Evolutionary conservation across 192 early-diverging fungal genomes (phyloP).

Genomic region (Umbelopsis sp.): DNA sequence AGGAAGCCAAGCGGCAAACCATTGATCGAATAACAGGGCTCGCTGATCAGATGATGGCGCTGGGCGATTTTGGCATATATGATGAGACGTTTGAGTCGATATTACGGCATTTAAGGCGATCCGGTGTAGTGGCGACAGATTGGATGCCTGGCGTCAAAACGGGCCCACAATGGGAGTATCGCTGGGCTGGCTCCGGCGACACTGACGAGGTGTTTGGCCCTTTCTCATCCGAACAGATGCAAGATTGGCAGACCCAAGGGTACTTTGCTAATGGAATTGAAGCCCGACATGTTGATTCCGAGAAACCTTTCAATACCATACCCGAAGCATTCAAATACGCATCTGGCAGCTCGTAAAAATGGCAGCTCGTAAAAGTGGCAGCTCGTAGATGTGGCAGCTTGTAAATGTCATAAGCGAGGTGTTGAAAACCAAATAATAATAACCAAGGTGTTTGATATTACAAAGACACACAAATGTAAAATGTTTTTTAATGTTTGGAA

Average conservation of each 20-base stretch:
- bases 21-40: slow-evolving; percentile 72
- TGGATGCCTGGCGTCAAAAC: slow-evolving; percentile 51
- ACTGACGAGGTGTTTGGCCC: slow-evolving; percentile 23
- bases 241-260: slow-evolving; percentile 20
- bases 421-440: too few species aligned
- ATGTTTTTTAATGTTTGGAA: too few species aligned
- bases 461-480: too few species aligned
- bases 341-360: background rate
- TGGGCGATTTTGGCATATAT: slow-evolving; percentile 69
- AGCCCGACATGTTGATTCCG: background rate
- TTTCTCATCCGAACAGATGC: slow-evolving; percentile 17
- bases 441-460: too few species aligned
- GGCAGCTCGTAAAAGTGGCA: too few species aligned
- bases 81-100: slow-evolving; percentile 71
- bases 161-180: slow-evolving; percentile 20
- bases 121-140: slow-evolving; percentile 57
- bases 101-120: slow-evolving; percentile 63
- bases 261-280: slow-evolving; percentile 23
- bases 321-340: background rate
- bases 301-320: background rate
- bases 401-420: too few species aligned
- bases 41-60: slow-evolving; percentile 71
- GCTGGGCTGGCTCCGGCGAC: slow-evolving; percentile 16
- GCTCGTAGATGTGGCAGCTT: too few species aligned
- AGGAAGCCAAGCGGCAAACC: slow-evolving; percentile 36